These are phyloP conservation scores for Elsinoe necatrix DNA, from an alignment of 2,329 filamentous ascomycete species.

Conservation along the genomic window DNA sequence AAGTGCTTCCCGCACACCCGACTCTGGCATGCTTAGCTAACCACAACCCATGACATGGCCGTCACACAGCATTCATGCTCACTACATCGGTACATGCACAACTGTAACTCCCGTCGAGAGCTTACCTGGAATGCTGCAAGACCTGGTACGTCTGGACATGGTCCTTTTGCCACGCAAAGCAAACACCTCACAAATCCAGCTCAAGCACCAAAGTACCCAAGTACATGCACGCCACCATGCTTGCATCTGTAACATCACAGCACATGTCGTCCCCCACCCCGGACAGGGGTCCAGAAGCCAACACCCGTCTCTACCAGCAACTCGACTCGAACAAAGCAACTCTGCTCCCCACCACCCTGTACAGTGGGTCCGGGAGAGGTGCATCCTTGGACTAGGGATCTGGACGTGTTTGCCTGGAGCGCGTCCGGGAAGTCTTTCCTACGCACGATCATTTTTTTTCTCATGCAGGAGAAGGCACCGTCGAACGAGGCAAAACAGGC, in stretches of 20 bases:
- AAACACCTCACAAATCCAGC: background rate
- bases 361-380: background rate
- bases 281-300: background rate
- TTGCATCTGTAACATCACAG: background rate
- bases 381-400: background rate
- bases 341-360: background rate
- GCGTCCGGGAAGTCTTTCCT: background rate
- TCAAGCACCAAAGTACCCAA: background rate
- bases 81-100: background rate
- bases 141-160: too few species aligned
- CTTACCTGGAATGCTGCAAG: background rate
- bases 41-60: background rate
- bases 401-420: background rate
- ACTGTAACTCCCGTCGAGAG: background rate
- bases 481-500: background rate
- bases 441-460: background rate
- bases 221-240: background rate
- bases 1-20: too few species aligned
- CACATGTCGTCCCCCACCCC: background rate
- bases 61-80: slow-evolving; percentile 1
- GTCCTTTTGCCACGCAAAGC: background rate
- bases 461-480: slow-evolving; percentile 4
- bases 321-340: slow-evolving; percentile 1
- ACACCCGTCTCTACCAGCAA: background rate
- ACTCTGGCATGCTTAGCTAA: background rate